Base-by-base conservation (phyloP, 2,329 filamentous ascomycete species). In the Penicillium capsulatum region DNA sequence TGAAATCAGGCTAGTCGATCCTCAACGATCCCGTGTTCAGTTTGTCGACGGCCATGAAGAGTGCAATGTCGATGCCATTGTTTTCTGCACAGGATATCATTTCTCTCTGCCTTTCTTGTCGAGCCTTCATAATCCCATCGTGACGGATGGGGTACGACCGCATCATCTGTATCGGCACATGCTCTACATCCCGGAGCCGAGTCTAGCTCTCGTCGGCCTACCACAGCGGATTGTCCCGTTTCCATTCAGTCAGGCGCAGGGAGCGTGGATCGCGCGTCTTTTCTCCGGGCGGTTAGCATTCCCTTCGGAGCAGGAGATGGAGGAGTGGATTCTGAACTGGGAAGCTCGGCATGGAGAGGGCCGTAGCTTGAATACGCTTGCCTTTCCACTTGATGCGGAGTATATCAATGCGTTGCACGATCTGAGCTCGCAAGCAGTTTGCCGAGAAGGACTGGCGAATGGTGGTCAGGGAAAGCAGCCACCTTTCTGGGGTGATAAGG, bases 401-500 rank as follows among this genome's bases (percentile, higher is more conserved):
- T 48, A 48, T 20, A 48, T 48, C 19, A 48, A 47, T 16, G 17
- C n/a, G 3, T 26, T 48, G 14, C 16, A 44, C 7, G 27, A 40
- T 9, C 11, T 26, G 15, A 42, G 42, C 15, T 33, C 30, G 4
- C 4, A 11, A 17, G 44, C 36, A 3, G 13, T 15, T 7, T 27
- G 10, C 1, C 32, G 20, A 17, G 22, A 40, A 9, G 61, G 51
- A 0, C 49, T 70, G 3, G 63, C 64, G 14, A 67, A 68, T 26
- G 55, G 61, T 2, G 68, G 68, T 0, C 38, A 44, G 5, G 67
- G 67, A 0, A 69, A 67, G 51, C 47, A 34, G 2, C 62, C 67
- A 2, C 66, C 66, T 1, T 67, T 60, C 36, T 71, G 69, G 69
- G 63, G 59, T 3, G 52, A 57, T 4, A 63, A 70, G 16, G 64